Base-by-base conservation (phyloP, 805 yeast genomes). In the Candida oleophila region DNA sequence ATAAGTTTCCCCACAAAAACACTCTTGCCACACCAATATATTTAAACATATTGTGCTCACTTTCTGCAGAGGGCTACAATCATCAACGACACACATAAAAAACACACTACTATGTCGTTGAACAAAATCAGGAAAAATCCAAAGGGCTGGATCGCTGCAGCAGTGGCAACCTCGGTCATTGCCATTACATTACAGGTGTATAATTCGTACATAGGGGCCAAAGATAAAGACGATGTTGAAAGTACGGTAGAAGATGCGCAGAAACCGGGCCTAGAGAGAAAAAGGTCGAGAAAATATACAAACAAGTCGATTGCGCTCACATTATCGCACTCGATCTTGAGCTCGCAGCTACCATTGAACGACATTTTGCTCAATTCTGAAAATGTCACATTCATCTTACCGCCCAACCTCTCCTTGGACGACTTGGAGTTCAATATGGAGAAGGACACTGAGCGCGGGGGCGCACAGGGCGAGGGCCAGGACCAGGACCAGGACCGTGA, bases 311-410 rank as follows among this genome's bases (percentile, higher is more conserved):
- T 72, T 30, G 76, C 73, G 4, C 60, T 72, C 51, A 72, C 77
- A 7, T 63, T 72, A 38, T 69, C 73, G 40, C 70, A 70, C 43
- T 65, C 73, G 22, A 67, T 72, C n/a, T 55, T 72, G 48, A 63
- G 59, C 44, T 60, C 67, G 41, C 55, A 61, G 41, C 55, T 71
- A 22, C 76, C 76, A 2, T 59, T 72, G 44, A 56, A 65, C 46
- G 74, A 71, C 18, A 70, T 71, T 15, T 56, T 72, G 39, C 47
- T 62, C 45, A 66, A 63, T 25, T 55, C 66, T 2, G 71, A 67
- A 25, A 72, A 72, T 51, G 70, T 72, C 34, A 68, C 73, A 5
- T 72, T 72, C 51, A 72, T 72, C 41, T 62, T 72, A 22, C 76
- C 77, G 4, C 77, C 77, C 2, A 65, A 71, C 44, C 59, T 72